Evolutionary conservation across 148 eudicot genomes (phyloP), one percentile per base, ranked within the genome.

Genomic region (Amaranthus cruentus): DNA sequence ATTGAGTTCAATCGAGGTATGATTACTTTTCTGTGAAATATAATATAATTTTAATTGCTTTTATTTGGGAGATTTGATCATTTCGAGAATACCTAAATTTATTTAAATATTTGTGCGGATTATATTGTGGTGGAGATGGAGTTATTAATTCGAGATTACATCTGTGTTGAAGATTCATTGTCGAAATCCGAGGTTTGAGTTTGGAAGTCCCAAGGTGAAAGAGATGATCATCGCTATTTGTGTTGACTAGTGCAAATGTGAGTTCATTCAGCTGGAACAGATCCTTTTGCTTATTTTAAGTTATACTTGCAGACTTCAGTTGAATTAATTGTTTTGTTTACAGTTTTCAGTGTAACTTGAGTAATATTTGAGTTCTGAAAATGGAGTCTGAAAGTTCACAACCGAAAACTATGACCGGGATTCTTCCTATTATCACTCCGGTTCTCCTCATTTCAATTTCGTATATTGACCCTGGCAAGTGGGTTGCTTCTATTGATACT

Each of bases 381-480:
- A 59, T 59, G 75, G 66, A 21, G 66, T 65, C 3, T 10, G 55
- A 47, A 72, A 72, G 66, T 57, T 47, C 65, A 44, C 48, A 6
- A 10, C 18, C 4, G 2, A 55, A 7, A 49, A 10, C 7, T 7
- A 47, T 0, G 53, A 6, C 47, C 53, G 82, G 87, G 68, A 52
- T 87, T 61, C 77, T 88, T 77, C 85, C 89, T 60, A 87, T 91
- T 59, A 50, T 78, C 21, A 76, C 84, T 42, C 97, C 98, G 43
- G 72, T 81, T 62, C 82, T 95, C 67, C 75, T 89, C 44, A 76
- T 95, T 75, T 84, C 96, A 56, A 75, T 90, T 10, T 87, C 90
- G 69, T 91, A 87, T 81, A 79, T 91, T 55, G 97, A 95, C 81
- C 97, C 98, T 47, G 98, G 97, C 73, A 95, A 95, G 57, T 95